Conservation (phyloP, 2,329 filamentous ascomycete species). For the Nemania sp. region DNA sequence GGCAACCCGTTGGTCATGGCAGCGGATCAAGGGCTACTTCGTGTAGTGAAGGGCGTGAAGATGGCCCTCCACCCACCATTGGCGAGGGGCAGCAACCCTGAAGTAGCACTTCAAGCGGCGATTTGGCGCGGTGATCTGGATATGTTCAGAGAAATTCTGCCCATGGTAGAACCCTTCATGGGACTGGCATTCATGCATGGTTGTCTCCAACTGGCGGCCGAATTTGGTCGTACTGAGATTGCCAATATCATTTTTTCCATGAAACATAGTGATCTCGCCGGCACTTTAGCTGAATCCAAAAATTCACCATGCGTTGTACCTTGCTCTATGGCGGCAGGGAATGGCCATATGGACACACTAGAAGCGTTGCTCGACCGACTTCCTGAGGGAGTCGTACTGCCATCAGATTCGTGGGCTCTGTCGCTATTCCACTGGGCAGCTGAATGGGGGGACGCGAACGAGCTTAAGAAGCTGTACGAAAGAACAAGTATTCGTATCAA, state of each 20-base stretch:
- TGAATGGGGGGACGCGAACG: not conserved
- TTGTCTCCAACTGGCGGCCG: not conserved
- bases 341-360: not conserved
- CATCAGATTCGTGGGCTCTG: not conserved
- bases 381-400: not conserved
- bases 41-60: not conserved
- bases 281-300: not conserved
- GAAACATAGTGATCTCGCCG: not conserved
- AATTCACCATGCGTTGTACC: not conserved
- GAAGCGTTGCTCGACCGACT: not conserved
- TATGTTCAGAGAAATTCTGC: not conserved
- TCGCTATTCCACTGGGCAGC: not conserved
- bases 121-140: not conserved
- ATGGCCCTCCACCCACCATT: not conserved
- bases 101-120: not conserved
- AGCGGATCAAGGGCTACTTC: not conserved
- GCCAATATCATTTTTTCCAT: not conserved
- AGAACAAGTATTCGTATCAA: not conserved
- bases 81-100: not conserved
- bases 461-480: not conserved
- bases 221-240: not conserved
- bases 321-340: not conserved
- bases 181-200: not conserved
- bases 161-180: not conserved
- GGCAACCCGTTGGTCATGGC: not conserved